Percentiles rank a stretch among this genome's conserved stretches.
Evolutionary conservation across 192 early-diverging fungal genomes (phyloP).

Genomic region (Backusella morwellensis): DNA sequence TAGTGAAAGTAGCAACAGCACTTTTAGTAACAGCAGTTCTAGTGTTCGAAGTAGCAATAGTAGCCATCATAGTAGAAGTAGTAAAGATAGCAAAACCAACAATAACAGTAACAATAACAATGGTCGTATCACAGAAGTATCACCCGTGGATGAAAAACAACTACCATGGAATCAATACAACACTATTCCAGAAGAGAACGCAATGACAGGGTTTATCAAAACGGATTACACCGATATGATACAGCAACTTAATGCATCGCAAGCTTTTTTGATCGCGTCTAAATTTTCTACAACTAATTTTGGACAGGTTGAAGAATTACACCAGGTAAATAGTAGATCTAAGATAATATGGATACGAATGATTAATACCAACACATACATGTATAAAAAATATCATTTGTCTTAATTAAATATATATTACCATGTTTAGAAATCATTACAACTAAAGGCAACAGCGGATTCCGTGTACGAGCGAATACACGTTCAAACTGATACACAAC

Average conservation of each 20-base stretch:
- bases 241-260: not conserved
- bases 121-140: not conserved
- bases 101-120: not conserved
- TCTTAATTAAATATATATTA: constrained; percentile 1
- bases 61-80: not conserved
- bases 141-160: not conserved
- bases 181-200: not conserved
- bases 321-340: not conserved
- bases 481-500: constrained; percentile 8
- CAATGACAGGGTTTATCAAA: not conserved
- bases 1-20: not conserved
- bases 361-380: not conserved
- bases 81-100: not conserved
- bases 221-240: constrained; percentile 2
- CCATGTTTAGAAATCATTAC: constrained; percentile 9
- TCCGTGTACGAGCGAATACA: not conserved
- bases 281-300: not conserved
- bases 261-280: not conserved
- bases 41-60: not conserved
- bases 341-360: not conserved
- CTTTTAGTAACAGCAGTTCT: not conserved
- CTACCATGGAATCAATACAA: constrained; percentile 3
- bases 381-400: not conserved
- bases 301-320: not conserved
- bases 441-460: not conserved